A percentile compares a stretch with the other conserved stretches of the same genome.
Conservation (phyloP, 2,329 filamentous ascomycete genomes). For the Sarocladium oryzae region DNA sequence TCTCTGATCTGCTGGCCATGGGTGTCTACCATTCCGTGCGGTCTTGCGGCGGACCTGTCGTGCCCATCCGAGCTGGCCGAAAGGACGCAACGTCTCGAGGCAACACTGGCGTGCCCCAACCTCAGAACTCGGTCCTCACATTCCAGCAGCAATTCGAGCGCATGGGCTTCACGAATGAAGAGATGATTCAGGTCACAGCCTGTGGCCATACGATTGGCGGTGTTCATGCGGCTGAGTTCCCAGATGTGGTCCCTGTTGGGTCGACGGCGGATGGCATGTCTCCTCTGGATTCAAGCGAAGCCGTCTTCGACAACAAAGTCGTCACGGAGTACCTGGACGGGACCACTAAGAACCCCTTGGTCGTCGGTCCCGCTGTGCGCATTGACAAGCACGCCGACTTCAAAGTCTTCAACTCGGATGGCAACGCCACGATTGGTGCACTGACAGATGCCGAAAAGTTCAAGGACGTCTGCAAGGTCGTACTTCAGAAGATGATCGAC, state of each 20-base stretch:
- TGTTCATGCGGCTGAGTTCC: constrained; percentile 49
- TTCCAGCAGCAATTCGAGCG: constrained; percentile 50
- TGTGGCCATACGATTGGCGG: constrained; percentile 58
- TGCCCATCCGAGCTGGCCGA: constrained; percentile 48
- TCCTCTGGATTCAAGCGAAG: constrained; percentile 40
- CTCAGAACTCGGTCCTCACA: constrained; percentile 45
- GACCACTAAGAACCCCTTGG: constrained; percentile 47
- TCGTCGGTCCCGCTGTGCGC: constrained; percentile 41
- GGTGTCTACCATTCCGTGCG: constrained; percentile 53
- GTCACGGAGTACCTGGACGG: constrained; percentile 50
- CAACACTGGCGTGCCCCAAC: constrained; percentile 46
- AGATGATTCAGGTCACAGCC: constrained; percentile 55
- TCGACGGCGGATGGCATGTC: constrained; percentile 33
- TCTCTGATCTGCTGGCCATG: constrained; percentile 52
- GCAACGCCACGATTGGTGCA: constrained; percentile 46
- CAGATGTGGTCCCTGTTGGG: constrained; percentile 41
- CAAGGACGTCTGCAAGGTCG: constrained; percentile 38
- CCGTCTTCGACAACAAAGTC: constrained; percentile 49
- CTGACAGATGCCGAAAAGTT: constrained; percentile 40
- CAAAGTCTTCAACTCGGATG: constrained; percentile 48
- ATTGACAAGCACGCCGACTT: constrained; percentile 46
- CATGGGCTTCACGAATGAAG: constrained; percentile 48
- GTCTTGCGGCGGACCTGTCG: constrained; percentile 49
- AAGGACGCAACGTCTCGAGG: constrained; percentile 45
- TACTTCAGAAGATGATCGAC: constrained; percentile 58